These are phyloP conservation scores for Myotisia sp. DNA, from an alignment of 2,329 filamentous ascomycete genomes.

Conservation along the genomic window DNA sequence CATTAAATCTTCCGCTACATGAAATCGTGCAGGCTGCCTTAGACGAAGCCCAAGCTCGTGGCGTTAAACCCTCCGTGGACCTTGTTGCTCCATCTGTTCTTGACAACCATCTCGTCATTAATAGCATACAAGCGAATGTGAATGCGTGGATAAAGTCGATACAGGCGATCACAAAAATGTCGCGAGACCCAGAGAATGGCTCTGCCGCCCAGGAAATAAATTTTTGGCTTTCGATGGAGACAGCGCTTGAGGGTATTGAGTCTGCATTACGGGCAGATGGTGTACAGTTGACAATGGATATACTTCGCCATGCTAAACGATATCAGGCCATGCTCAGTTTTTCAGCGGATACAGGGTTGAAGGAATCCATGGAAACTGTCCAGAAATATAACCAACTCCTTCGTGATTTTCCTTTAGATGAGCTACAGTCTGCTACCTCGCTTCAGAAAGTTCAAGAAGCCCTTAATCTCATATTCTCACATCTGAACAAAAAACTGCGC, in stretches of 20 bases:
- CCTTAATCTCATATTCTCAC: conserved; percentile 74
- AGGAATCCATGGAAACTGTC: conserved; percentile 89
- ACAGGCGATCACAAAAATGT: conserved; percentile 87
- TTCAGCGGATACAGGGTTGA: conserved; percentile 84
- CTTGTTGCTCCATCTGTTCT: conserved; percentile 62
- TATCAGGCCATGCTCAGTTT: conserved; percentile 98
- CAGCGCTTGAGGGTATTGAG: conserved; percentile 80
- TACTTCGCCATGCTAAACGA: conserved; percentile 90
- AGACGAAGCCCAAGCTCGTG: conserved; percentile 56
- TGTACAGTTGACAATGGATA: conserved; percentile 79
- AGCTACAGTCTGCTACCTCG: conserved; percentile 82
- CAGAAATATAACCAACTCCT: conserved; percentile 98
- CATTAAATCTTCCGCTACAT: conserved; percentile 74
- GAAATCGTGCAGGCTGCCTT: conserved; percentile 75
- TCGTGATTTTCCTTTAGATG: conserved; percentile 93
- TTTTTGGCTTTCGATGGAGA: conserved; percentile 97
- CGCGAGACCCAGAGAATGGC: conserved; percentile 60
- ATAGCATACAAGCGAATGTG: conserved; percentile 81
- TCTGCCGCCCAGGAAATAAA: conserved; percentile 96
- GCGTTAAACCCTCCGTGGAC: conserved; percentile 59
- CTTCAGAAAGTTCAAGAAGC: conserved; percentile 79
- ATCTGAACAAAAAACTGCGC: conserved; percentile 94
- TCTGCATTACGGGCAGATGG: conserved; percentile 76
- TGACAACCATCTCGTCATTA: conserved; percentile 81
- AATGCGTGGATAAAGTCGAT: conserved; percentile 99